Base-by-base conservation (phyloP, 1,139 yeast genomes). In the Suhomyces coccinellae region DNA sequence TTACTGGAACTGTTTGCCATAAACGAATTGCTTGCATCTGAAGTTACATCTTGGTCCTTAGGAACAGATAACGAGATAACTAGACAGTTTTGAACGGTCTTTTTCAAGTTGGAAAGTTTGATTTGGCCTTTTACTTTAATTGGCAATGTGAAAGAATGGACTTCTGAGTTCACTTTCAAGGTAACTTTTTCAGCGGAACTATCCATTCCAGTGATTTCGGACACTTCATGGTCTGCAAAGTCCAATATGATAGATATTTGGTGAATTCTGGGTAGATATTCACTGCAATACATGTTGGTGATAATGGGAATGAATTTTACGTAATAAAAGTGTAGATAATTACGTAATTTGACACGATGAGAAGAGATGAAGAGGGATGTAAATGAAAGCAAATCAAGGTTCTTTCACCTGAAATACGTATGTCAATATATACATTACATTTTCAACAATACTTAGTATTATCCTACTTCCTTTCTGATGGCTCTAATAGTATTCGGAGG, bases 261-360 rank as follows among this genome's bases (percentile, higher is more conserved):
- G 34, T 61, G 59, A 17, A 73, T 52, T 44, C 77, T 59, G 10
- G 77, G 75, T n/a, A 73, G 59, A 45, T 63, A 62, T 49, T 73
- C 79, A n/a, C 68, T 54, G 36, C 58, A 55, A 46, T 66, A 69
- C 75, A 70, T 70, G 30, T 13, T 12, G 20, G 24, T 15, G n/a
- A 13, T 13, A n/a, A 30, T 11, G 24, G 12, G 10, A 3, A 11
- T 11, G 13, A 26, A 12, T 11, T 26, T 33, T 34, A 34, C 29
- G 36, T 34, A 34, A 34, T 13, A 10, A 20, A 5, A 4, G 30
- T n/a, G 11, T n/a, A 13, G 8, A 14, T 12, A 3, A 6, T 17
- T 26, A 26, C n/a, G n/a, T 26, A 26, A 26, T 26, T 10, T 7
- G 29, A 26, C n/a, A 9, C 4, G 29, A 26, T 26, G 29, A 26